These are phyloP conservation scores for Tricholoma terreum DNA, from an alignment of 768 basidiomycete genomes.

Conservation along the genomic window DNA sequence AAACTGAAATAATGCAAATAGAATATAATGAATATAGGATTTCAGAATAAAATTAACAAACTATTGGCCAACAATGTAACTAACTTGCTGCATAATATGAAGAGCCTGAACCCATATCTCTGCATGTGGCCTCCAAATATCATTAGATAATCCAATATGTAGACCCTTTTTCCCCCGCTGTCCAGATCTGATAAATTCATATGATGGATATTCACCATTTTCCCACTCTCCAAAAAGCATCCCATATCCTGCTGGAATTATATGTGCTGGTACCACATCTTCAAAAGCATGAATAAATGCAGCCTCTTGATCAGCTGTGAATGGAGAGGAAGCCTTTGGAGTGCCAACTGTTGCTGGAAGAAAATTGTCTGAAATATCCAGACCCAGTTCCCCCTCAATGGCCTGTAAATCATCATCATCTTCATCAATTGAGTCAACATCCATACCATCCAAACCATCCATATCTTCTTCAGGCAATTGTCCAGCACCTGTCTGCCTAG, in stretches of 20 bases:
- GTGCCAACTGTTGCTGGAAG: no score
- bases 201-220: slow-evolving; percentile 3
- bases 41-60: no score
- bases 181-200: slow-evolving; percentile 10
- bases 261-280: neutral
- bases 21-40: no score
- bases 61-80: no score
- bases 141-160: neutral
- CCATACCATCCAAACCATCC: neutral
- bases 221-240: slow-evolving; percentile 18
- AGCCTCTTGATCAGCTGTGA: neutral
- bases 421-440: neutral
- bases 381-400: neutral
- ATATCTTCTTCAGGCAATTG: neutral
- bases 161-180: slow-evolving; percentile 9
- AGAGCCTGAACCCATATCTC: neutral
- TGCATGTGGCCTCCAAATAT: neutral
- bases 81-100: neutral
- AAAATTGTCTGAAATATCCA: neutral
- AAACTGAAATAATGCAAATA: no score
- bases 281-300: slow-evolving; percentile 5
- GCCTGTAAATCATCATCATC: neutral
- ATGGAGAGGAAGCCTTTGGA: slow-evolving; percentile 25
- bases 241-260: slow-evolving; percentile 11
- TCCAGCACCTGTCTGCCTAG: neutral